Base-by-base conservation (phyloP, 2,329 filamentous ascomycete species). In the Diaporthe humulicola region DNA sequence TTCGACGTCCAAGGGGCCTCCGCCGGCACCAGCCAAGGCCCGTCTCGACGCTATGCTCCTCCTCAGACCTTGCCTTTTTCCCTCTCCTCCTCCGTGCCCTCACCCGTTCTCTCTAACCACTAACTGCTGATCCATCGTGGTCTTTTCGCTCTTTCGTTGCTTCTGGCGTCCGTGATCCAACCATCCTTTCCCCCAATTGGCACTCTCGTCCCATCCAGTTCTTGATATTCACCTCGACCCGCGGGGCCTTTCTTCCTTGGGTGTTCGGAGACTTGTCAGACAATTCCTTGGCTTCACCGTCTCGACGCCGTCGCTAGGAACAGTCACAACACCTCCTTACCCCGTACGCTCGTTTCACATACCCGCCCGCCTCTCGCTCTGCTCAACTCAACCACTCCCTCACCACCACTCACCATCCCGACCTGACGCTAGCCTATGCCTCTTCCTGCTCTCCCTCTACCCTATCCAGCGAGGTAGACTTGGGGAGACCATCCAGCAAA, bases 321-420 rank as follows among this genome's bases (percentile, higher is more conserved):
- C 75, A 70, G 75, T 77, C 78, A 70, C 76, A 76, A 57, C 77
- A 72, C 77, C 75, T 74, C 75, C 75, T 73, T 72, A 74, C 75
- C 71, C 75, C 70, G 73, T 76, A 76, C 73, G 56, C 75, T 80
- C 78, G 77, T 79, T 81, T 79, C 80, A 79, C 71, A 75, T 77
- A 78, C 73, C 77, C 78, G 79, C 78, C 73, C 73, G 71, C 64
- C 70, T 75, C 74, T 72, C 50, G 42, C 60, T 71, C 71, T 77
- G 30, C 45, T 54, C 48, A 76, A 58, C 64, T 14, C 3, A 28
- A 25, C 33, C 40, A 33, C 64, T 69, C 30, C 61, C 75, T 77
- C 74, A 76, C 75, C 42, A 66, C 42, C 61, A 45, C n/a, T 50
- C 61, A 42, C 64, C 30, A 17, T 71, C 77, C 67, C 73, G 60